Percentiles rank a stretch among this genome's conserved stretches.
Evolutionary conservation across 768 basidiomycete species (phyloP).

Genomic region (Leucocoprinus sp.): DNA sequence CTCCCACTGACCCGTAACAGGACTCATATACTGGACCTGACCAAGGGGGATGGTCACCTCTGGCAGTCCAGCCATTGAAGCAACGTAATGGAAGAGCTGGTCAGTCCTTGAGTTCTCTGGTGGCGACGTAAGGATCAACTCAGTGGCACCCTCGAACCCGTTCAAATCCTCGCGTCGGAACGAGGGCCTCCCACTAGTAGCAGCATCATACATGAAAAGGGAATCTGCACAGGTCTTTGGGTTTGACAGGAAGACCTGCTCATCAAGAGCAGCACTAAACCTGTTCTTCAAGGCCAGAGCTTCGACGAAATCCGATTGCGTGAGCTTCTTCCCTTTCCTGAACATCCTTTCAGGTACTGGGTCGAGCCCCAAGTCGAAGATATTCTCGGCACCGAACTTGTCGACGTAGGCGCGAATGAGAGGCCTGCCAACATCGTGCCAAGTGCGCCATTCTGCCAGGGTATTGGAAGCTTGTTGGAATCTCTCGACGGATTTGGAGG

Average conservation of each 20-base stretch:
- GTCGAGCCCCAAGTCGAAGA: constrained; percentile 18
- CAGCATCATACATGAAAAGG: constrained; percentile 29
- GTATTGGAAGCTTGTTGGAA: constrained; percentile 25
- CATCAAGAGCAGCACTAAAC: constrained; percentile 19
- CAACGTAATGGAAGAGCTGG: constrained; percentile 26
- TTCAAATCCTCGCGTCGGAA: constrained; percentile 29
- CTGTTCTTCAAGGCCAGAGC: constrained; percentile 20
- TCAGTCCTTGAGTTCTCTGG: constrained; percentile 13
- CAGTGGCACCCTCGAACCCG: constrained; percentile 21
- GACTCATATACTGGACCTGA: constrained; percentile 27
- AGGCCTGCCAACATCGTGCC: constrained; percentile 26
- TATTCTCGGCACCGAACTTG: constrained; percentile 18
- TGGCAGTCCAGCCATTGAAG: constrained; percentile 30
- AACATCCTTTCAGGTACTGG: constrained; percentile 25
- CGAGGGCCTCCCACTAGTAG: constrained; percentile 26
- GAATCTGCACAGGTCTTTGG: constrained; percentile 26
- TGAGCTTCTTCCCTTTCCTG: constrained; percentile 18
- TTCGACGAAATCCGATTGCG: constrained; percentile 19
- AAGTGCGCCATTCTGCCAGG: constrained; percentile 29
- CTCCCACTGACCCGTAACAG: constrained; percentile 25
- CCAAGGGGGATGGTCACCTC: constrained; percentile 30
- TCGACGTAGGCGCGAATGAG: constrained; percentile 18
- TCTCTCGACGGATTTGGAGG: constrained; percentile 20
- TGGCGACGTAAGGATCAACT: constrained; percentile 19
- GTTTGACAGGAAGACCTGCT: constrained; percentile 23